Evolutionary conservation across 495 filamentous ascomycete genomes (phyloP).

Genomic region (Evernia prunastri): DNA sequence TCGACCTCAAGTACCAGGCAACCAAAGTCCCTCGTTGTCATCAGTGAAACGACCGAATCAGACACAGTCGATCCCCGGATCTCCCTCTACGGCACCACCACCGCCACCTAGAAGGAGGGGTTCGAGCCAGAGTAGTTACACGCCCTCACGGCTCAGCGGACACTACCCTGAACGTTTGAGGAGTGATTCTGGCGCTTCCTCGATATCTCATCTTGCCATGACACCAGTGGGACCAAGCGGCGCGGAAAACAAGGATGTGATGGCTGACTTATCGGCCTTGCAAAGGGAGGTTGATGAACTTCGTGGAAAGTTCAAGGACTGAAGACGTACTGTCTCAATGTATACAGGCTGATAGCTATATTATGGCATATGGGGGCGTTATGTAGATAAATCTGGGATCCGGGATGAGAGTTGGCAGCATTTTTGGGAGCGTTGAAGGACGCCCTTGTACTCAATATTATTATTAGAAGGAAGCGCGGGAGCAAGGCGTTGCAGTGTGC

Average conservation of each 20-base stretch:
- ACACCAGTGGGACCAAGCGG: constrained; percentile 3
- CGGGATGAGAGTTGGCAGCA: not conserved
- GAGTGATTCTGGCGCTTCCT: constrained; percentile 27
- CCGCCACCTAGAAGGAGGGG: constrained; percentile 54
- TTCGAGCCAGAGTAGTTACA: constrained; percentile 46
- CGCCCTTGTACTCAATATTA: not conserved
- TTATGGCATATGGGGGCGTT: constrained; percentile 5
- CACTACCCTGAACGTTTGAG: constrained; percentile 26
- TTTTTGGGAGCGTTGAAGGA: constrained; percentile 3
- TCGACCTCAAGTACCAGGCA: constrained; percentile 35
- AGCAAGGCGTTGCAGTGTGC: constrained; percentile 1
- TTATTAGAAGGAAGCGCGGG: not conserved
- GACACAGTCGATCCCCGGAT: constrained; percentile 19
- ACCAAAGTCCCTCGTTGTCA: constrained; percentile 32
- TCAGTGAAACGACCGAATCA: constrained; percentile 21
- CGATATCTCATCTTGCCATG: constrained; percentile 19
- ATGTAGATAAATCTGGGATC: not conserved
- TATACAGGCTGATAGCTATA: not conserved
- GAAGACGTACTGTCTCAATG: not conserved
- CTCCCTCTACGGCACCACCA: constrained; percentile 35
- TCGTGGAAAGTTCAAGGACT: constrained; percentile 43
- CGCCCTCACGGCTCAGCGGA: constrained; percentile 28
- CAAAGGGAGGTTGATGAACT: constrained; percentile 69
- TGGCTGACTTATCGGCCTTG: constrained; percentile 60
- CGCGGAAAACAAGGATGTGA: constrained; percentile 44